Percentiles rank a stretch among this genome's conserved stretches.
phyloP scores from a whole-genome alignment of 2,329 filamentous ascomycete genomes.

The Ophiocordyceps camponoti-saundersi region DNA sequence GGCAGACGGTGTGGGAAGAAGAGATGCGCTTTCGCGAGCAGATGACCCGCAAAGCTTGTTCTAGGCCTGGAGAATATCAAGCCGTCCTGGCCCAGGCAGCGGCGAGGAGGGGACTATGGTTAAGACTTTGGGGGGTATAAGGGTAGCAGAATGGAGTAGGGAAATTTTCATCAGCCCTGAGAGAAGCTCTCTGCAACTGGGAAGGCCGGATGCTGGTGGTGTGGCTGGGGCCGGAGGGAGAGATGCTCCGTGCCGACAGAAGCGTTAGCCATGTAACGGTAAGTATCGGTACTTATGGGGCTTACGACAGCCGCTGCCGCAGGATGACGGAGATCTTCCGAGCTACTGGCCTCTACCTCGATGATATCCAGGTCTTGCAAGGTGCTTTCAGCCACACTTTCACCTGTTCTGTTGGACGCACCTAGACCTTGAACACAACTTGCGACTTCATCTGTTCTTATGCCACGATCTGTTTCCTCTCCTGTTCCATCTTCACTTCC shows the following conservation, averaged over 20 bases:
- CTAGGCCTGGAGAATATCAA: not conserved
- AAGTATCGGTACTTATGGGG: not conserved
- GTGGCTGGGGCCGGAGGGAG: not conserved
- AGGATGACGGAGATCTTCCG: not conserved
- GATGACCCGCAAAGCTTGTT: not conserved
- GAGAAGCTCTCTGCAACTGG: not conserved
- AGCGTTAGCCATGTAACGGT: not conserved
- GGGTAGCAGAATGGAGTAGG: not conserved
- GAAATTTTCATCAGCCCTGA: not conserved
- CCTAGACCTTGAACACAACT: no score
- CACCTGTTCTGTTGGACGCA: no score
- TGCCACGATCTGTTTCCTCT: no score
- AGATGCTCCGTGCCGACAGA: not conserved
- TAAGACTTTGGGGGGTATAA: not conserved
- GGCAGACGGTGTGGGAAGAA: not conserved
- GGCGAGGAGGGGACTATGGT: not conserved
- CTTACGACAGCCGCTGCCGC: not conserved
- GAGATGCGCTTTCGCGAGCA: not conserved
- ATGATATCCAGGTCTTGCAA: no score
- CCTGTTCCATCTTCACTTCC: no score
- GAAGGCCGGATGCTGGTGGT: not conserved
- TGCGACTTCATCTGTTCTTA: no score
- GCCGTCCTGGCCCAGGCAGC: not conserved
- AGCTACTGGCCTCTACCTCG: no score
- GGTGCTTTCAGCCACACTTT: no score